Percentiles rank a stretch among this genome's conserved stretches.
These are phyloP conservation scores for Cercospora sp. DNA, from an alignment of 2,329 filamentous ascomycete genomes.

Conservation along the genomic window DNA sequence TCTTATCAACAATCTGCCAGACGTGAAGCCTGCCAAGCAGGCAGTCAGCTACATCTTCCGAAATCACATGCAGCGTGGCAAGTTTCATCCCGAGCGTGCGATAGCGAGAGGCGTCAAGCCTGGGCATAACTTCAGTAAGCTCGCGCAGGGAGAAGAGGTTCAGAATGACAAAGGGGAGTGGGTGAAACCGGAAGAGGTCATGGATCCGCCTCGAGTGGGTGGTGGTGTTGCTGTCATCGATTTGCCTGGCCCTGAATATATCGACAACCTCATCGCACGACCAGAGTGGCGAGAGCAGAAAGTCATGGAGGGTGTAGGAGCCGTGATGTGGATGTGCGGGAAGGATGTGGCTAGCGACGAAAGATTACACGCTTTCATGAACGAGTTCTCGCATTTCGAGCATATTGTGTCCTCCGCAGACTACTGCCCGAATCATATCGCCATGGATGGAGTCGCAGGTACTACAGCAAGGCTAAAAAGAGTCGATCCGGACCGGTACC, in stretches of 20 bases:
- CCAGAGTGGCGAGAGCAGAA: conserved; percentile 68
- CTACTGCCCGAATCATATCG: conserved; percentile 71
- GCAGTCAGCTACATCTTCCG: conserved; percentile 87
- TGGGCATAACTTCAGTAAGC: conserved; percentile 57
- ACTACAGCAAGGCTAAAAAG: conserved; percentile 68
- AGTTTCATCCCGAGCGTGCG: conserved; percentile 70
- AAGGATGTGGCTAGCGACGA: conserved; percentile 63
- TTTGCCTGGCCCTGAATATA: conserved; percentile 67
- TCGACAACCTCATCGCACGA: conserved; percentile 67
- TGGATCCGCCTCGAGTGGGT: conserved; percentile 67
- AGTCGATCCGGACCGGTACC: conserved; percentile 73
- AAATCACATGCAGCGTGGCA: conserved; percentile 72
- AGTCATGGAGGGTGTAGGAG: conserved; percentile 66
- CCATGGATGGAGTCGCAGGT: conserved; percentile 65
- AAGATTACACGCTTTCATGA: conserved; percentile 68
- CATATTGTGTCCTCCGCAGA: conserved; percentile 79
- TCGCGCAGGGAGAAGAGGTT: conserved; percentile 66
- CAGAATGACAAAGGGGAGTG: conserved; percentile 62
- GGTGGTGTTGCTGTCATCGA: conserved; percentile 78
- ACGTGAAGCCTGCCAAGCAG: conserved; percentile 63
- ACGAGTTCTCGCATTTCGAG: conserved; percentile 58
- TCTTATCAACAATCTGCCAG: conserved; percentile 63
- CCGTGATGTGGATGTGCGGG: conserved; percentile 81
- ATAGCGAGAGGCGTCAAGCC: conserved; percentile 62
- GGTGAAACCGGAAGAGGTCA: conserved; percentile 83